Evolutionary conservation across 2,329 filamentous ascomycete species (phyloP).

Genomic region (Curvularia spicifera): DNA sequence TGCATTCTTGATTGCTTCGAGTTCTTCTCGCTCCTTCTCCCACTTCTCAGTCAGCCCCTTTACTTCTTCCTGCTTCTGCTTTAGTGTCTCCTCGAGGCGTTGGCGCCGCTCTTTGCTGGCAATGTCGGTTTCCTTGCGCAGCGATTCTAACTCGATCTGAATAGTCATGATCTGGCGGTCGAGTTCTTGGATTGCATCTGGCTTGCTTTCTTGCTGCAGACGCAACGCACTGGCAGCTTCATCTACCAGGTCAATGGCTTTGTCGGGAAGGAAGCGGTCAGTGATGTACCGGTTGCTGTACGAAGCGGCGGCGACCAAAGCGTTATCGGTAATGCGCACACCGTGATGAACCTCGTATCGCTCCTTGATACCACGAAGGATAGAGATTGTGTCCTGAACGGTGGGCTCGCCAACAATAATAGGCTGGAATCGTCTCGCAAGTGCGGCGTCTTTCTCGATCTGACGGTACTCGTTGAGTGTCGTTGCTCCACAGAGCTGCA

Average conservation of each 20-base stretch:
- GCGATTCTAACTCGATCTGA: conserved; percentile 92
- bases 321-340: conserved; percentile 90
- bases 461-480: conserved; percentile 89
- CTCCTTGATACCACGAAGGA: conserved; percentile 94
- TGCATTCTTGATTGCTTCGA: conserved; percentile 83
- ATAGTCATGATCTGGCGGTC: conserved; percentile 97
- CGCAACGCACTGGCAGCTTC: conserved; percentile 91
- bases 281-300: conserved; percentile 97
- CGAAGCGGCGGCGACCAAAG: conserved; percentile 87
- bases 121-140: conserved; percentile 92
- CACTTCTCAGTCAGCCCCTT: conserved; percentile 78
- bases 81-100: conserved; percentile 79
- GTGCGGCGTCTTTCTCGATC: conserved; percentile 94
- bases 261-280: conserved; percentile 93
- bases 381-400: conserved; percentile 92
- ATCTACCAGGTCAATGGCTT: conserved; percentile 95
- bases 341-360: conserved; percentile 98
- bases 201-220: conserved; percentile 94
- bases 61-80: conserved; percentile 77
- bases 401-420: conserved; percentile 91
- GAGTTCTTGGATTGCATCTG: conserved; percentile 88
- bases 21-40: conserved; percentile 87
- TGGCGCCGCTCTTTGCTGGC: conserved; percentile 86
- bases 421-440: conserved; percentile 91
- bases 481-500: conserved; percentile 95